Base-by-base conservation (phyloP, 2,329 filamentous ascomycete species). In the Falciphora oryzae region DNA sequence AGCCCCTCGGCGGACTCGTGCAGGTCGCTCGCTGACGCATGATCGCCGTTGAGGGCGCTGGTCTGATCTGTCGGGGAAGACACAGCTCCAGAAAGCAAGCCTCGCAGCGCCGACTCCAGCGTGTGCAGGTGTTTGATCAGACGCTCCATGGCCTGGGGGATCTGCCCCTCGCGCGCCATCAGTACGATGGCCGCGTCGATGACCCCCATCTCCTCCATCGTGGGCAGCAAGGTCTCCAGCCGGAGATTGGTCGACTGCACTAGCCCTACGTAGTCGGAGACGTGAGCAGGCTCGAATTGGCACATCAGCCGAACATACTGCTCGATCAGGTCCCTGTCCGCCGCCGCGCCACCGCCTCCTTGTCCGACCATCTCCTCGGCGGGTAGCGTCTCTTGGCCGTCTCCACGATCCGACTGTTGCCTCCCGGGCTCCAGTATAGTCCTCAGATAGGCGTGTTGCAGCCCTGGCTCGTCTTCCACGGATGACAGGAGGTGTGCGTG, bases 281-380 rank as follows among this genome's bases (percentile, higher is more conserved):
- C 94, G 70, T 93, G 92, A 0, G 83, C 78, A 3, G 92, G 86
- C 66, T 97, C 86, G 74, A 92, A 97, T 65, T 81, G 85, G 77
- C 96, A 99, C 88, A 98, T 93, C 29, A 99, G 84, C 70, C 90
- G 90, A 5, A 98, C 88, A 75, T 98, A 98, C 64, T 84, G 84
- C 75, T 98, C 95, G 7, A 90, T 80, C 69, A 97, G 87, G 44
- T 84, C 83, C 57, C 85, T 81, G 57, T 85, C 82, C n/a, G 72
- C 74, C 18, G 70, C 60, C 11, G 69, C 73, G 64, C 50, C 50
- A 27, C 56, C n/a, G 14, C 56, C 56, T 28, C 57, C 57, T 53
- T n/a, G 44, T 4, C 22, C n/a, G 44, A 53, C 4, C 44, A 53
- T 53, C 14, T 53, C 44, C 44, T 53, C 44, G 5, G 22, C 18